These are phyloP conservation scores for Lyophyllum atratum DNA, from an alignment of 768 basidiomycete species.

Conservation along the genomic window DNA sequence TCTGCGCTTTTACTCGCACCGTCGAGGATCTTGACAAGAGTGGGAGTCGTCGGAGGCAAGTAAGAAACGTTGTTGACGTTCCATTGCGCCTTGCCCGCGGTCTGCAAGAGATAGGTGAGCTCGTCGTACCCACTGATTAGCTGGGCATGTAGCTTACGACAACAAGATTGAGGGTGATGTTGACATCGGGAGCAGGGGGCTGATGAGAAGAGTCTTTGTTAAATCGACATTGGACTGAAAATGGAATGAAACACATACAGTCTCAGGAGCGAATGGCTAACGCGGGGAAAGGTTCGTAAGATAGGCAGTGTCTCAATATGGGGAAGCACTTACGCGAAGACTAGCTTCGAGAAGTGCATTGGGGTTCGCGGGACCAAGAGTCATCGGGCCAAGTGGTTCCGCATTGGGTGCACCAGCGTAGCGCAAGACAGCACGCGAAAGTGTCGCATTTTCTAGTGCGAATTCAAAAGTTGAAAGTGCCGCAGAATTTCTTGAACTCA, in stretches of 20 bases:
- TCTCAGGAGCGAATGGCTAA: slow-evolving; percentile 7
- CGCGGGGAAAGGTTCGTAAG: neutral
- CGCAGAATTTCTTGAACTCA: slow-evolving; percentile 2
- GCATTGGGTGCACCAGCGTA: slow-evolving; percentile 32
- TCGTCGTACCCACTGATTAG: neutral
- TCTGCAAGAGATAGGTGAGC: slow-evolving; percentile 3
- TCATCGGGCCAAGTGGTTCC: slow-evolving; percentile 30
- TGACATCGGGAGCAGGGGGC: slow-evolving; percentile 25
- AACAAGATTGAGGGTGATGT: slow-evolving; percentile 24
- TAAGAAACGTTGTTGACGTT: slow-evolving; percentile 35
- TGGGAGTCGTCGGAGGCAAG: slow-evolving; percentile 28
- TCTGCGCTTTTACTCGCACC: slow-evolving; percentile 29
- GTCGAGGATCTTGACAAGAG: slow-evolving; percentile 35
- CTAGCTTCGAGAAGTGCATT: slow-evolving; percentile 29
- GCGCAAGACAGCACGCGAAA: slow-evolving; percentile 35
- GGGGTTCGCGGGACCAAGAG: slow-evolving; percentile 18
- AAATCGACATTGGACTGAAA: neutral
- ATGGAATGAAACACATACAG: neutral
- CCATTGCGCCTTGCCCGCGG: slow-evolving; percentile 26
- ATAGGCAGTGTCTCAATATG: neutral
- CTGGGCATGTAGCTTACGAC: slow-evolving; percentile 15
- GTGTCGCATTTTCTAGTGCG: slow-evolving; percentile 27
- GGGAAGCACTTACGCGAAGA: slow-evolving; percentile 4
- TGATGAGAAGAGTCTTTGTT: neutral
- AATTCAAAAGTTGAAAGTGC: neutral